Percentiles rank a stretch among this genome's conserved stretches.
phyloP scores from a whole-genome alignment of 2,329 filamentous ascomycete genomes.

The Epichloe hybrida region DNA sequence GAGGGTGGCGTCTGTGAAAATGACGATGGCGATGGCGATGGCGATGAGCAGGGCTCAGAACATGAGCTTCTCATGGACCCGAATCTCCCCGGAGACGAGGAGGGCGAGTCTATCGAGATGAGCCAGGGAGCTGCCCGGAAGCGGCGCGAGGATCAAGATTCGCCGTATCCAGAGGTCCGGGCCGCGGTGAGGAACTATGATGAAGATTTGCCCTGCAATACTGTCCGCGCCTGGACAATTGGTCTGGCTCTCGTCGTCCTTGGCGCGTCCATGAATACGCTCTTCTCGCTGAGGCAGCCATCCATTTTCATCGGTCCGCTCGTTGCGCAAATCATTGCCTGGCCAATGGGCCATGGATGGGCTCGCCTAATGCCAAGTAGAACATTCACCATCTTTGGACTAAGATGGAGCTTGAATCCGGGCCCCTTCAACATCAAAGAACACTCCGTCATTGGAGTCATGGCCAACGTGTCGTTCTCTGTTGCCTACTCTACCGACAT shows the following conservation, averaged over 20 bases:
- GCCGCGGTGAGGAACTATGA: constrained; percentile 52
- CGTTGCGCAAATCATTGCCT: constrained; percentile 50
- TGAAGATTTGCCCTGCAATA: constrained; percentile 52
- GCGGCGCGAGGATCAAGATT: constrained; percentile 38
- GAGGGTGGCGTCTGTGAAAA: constrained; percentile 1
- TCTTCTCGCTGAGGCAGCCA: constrained; percentile 49
- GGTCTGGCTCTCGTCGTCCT: constrained; percentile 42
- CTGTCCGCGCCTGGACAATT: constrained; percentile 51
- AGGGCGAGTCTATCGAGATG: constrained; percentile 15
- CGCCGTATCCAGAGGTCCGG: constrained; percentile 52
- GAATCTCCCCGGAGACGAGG: constrained; percentile 31
- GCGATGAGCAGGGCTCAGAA: constrained; percentile 35
- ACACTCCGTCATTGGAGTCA: constrained; percentile 53
- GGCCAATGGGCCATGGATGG: constrained; percentile 50
- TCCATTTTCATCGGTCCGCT: constrained; percentile 47
- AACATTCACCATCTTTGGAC: constrained; percentile 37
- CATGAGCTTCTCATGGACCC: constrained; percentile 44
- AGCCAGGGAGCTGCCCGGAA: constrained; percentile 14
- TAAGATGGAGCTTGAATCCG: constrained; percentile 46
- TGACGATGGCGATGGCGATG: constrained; percentile 26
- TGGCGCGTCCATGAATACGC: constrained; percentile 47
- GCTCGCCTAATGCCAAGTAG: constrained; percentile 38
- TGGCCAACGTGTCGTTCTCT: constrained; percentile 58
- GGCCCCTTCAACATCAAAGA: constrained; percentile 61
- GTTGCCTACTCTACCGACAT: constrained; percentile 64